Evolutionary conservation across 1,284 basidiomycete species (phyloP).

Genomic region (Chalciporus sp.): DNA sequence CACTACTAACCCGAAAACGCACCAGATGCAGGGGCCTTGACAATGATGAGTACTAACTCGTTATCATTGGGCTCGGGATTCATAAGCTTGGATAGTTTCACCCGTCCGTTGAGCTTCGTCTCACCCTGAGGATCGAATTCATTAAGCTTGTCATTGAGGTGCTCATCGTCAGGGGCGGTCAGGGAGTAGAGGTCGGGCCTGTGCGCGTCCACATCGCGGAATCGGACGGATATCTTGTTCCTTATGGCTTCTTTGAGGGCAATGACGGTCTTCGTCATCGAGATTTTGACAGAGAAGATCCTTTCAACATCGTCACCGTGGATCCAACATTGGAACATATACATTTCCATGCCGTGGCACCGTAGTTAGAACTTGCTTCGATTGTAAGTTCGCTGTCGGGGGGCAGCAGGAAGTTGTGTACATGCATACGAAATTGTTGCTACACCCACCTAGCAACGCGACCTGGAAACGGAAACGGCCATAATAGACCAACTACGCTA

Average conservation of each 20-base stretch:
- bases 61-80: not conserved
- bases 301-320: not conserved
- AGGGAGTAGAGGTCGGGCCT: not conserved
- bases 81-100: not conserved
- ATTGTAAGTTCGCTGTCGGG: no score
- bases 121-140: not conserved
- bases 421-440: no score
- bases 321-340: not conserved
- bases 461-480: no score
- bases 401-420: no score
- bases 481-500: no score
- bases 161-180: not conserved
- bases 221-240: not conserved
- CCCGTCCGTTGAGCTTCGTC: not conserved
- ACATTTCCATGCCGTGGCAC: not conserved
- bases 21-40: not conserved
- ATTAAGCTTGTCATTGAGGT: not conserved
- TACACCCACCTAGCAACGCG: no score
- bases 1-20: not conserved
- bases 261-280: not conserved
- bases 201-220: not conserved
- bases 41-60: not conserved
- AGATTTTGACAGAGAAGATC: conserved; percentile 2
- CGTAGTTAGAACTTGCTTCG: no score
- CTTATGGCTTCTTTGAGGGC: conserved; percentile 2